Evolutionary conservation across 2,329 filamentous ascomycete species (phyloP).

Genomic region (Penicillium oxalicum): DNA sequence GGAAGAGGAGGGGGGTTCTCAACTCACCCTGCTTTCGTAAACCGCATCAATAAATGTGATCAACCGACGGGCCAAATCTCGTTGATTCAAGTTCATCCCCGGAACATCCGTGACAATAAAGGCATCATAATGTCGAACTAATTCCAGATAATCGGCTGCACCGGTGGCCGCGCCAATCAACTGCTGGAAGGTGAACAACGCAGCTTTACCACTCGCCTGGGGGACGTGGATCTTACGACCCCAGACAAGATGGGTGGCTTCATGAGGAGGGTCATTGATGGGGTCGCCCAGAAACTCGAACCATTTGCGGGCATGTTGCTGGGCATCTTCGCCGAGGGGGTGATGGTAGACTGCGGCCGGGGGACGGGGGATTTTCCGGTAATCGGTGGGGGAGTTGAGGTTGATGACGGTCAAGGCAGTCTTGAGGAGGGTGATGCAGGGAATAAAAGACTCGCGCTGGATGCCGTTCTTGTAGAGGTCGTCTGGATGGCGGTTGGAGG

Average conservation of each 20-base stretch:
- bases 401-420: conserved; percentile 80
- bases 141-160: conserved; percentile 90
- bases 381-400: conserved; percentile 90
- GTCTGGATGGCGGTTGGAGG: conserved; percentile 91
- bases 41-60: conserved; percentile 98
- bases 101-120: conserved; percentile 91
- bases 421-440: conserved; percentile 89
- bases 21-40: conserved; percentile 63
- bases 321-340: conserved; percentile 70
- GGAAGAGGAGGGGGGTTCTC: neutral
- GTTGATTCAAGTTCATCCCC: conserved; percentile 78
- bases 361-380: conserved; percentile 91
- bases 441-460: conserved; percentile 89
- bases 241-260: conserved; percentile 80
- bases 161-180: conserved; percentile 83
- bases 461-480: conserved; percentile 98
- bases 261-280: conserved; percentile 65
- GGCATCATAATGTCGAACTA: conserved; percentile 82
- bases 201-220: conserved; percentile 76
- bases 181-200: conserved; percentile 88
- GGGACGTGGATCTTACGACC: conserved; percentile 85
- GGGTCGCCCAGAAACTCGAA: conserved; percentile 89
- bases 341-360: conserved; percentile 92
- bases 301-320: conserved; percentile 85
- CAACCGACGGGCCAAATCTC: conserved; percentile 84